These are phyloP conservation scores for Syzygium malaccense DNA, from an alignment of 441 rosid species.

Conservation along the genomic window DNA sequence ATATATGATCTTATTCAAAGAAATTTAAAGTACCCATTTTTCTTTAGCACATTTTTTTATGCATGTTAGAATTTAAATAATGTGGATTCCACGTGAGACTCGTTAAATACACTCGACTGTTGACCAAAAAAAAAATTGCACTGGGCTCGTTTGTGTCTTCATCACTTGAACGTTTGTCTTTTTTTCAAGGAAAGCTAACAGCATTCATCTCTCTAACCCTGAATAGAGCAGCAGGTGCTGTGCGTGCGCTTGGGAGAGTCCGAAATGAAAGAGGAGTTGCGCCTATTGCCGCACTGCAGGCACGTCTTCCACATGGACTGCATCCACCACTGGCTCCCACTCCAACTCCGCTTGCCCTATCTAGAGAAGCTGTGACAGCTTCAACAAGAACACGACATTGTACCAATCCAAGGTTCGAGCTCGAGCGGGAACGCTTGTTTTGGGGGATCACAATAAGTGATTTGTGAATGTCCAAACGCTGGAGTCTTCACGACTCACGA, in stretches of 20 bases:
- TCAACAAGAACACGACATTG: not conserved
- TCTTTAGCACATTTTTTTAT: not conserved
- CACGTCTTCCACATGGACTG: slow-evolving; percentile 85
- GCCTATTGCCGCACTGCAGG: slow-evolving; percentile 70
- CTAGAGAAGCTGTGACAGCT: not conserved
- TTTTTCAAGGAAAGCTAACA: not conserved
- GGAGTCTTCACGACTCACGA: too few species aligned
- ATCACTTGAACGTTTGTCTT: not conserved
- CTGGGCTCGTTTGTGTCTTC: not conserved
- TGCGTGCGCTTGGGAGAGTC: slow-evolving; percentile 78
- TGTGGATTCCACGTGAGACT: not conserved
- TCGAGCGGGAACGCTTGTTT: not conserved
- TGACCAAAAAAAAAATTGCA: not conserved
- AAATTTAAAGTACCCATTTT: not conserved
- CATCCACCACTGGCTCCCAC: slow-evolving; percentile 72
- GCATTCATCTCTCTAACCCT: not conserved
- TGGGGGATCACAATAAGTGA: not conserved
- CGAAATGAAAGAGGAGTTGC: slow-evolving; percentile 71
- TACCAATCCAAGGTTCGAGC: not conserved
- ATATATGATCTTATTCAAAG: not conserved
- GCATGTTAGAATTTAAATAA: not conserved
- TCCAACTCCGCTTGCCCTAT: slow-evolving; percentile 85
- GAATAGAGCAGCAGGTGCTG: slow-evolving; percentile 47
- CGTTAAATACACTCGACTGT: too few species aligned
- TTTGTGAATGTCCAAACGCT: too few species aligned